Percentiles rank a stretch among this genome's conserved stretches.
phyloP scores from a whole-genome alignment of 1,139 yeast species.

The Pneumocystis murina region DNA sequence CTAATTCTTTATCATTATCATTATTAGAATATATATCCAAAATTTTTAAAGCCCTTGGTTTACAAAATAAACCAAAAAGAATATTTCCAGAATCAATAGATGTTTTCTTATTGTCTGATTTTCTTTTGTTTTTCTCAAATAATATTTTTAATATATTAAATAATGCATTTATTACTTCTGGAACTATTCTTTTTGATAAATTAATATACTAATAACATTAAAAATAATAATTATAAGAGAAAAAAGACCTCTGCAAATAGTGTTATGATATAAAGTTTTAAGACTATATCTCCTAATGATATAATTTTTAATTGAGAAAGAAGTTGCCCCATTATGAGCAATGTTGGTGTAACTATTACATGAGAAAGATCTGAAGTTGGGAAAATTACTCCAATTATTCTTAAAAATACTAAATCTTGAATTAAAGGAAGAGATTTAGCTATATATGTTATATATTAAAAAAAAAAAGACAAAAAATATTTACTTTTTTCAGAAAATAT shows the following conservation, averaged over 20 bases:
- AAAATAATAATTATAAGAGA: neutral
- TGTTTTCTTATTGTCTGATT: neutral
- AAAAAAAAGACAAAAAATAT: neutral
- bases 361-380: slow-evolving; percentile 96
- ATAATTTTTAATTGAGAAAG: slow-evolving; percentile 37
- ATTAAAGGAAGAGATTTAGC: neutral
- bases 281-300: slow-evolving; percentile 28
- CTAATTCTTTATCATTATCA: neutral
- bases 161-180: slow-evolving; percentile 44
- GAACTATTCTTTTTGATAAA: slow-evolving; percentile 61
- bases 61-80: neutral
- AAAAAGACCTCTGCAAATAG: slow-evolving; percentile 32
- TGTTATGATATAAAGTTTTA: slow-evolving; percentile 51
- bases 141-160: neutral
- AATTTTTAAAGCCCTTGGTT: slow-evolving; percentile 1
- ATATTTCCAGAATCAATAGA: neutral
- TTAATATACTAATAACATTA: slow-evolving; percentile 41
- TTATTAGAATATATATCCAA: neutral
- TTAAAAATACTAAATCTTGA: slow-evolving; percentile 38
- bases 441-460: neutral
- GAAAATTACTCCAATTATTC: slow-evolving; percentile 58
- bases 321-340: slow-evolving; percentile 56
- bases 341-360: slow-evolving; percentile 72
- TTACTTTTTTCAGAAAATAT: slow-evolving; percentile 15
- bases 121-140: neutral